Conservation (phyloP, 306 rosid genomes). For the Trifolium repens region DNA sequence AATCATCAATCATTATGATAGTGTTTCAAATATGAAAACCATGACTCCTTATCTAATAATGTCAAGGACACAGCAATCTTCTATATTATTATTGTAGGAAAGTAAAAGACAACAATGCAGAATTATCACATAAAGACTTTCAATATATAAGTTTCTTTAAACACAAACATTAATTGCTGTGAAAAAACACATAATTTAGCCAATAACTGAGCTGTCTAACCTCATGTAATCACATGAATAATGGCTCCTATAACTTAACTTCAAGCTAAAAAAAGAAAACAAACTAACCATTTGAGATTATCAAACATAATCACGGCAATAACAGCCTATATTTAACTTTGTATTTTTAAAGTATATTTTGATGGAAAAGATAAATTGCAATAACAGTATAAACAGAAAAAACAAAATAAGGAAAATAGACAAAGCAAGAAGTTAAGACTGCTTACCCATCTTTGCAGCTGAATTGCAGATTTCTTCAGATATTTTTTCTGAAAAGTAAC, state of each 20-base stretch:
- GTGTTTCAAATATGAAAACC: conserved; percentile 40
- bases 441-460: conserved; percentile 98
- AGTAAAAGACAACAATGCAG: conserved; percentile 1
- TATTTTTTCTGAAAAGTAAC: conserved; percentile 79
- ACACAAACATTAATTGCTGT: conserved; percentile 7
- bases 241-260: no score
- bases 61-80: conserved; percentile 19
- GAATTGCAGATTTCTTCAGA: conserved; percentile 95
- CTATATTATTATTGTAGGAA: not conserved
- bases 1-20: not conserved
- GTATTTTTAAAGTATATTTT: conserved; percentile 16
- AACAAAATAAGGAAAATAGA: conserved; percentile 52
- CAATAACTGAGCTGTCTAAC: conserved; percentile 15
- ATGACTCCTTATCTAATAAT: conserved; percentile 7
- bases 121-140: not conserved
- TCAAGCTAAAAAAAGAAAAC: no score
- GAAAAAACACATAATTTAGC: not conserved
- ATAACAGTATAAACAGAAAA: conserved; percentile 29
- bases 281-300: no score
- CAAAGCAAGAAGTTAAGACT: conserved; percentile 36
- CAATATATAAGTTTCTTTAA: conserved; percentile 7
- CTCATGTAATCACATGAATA: not conserved
- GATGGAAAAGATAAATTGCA: not conserved
- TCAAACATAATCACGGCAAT: conserved; percentile 24
- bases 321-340: conserved; percentile 5